Conservation (phyloP, 441 rosid species). For the Flueggea neowawraea region DNA sequence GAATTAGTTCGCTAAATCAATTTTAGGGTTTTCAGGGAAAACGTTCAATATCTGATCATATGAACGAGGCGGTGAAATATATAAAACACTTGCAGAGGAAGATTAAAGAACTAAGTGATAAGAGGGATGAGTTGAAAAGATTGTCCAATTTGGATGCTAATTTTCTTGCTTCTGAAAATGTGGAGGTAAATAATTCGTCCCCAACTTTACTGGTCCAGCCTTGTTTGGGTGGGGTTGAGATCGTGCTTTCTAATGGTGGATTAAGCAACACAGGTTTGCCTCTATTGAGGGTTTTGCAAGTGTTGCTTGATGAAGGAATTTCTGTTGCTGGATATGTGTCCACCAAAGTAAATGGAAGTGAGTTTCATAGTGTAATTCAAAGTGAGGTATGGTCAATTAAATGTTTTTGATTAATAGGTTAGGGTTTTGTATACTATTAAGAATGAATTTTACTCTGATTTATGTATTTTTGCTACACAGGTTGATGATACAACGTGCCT, state of each 20-base stretch:
- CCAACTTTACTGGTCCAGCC: constrained; percentile 35
- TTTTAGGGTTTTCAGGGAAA: constrained; percentile 49
- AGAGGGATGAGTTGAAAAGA: constrained; percentile 41
- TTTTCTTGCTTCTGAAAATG: constrained; percentile 10
- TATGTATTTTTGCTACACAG: too few relatives aligned
- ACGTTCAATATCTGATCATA: constrained; percentile 84
- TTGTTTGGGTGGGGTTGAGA: constrained; percentile 51
- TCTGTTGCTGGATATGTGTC: constrained; percentile 42
- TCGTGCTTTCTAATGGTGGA: constrained; percentile 30
- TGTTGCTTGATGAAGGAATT: constrained; percentile 45
- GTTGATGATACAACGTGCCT: constrained; percentile 22
- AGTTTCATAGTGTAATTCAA: constrained; percentile 45
- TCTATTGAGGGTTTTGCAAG: constrained; percentile 46
- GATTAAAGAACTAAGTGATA: constrained; percentile 36
- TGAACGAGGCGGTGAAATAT: constrained; percentile 68
- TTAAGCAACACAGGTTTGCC: constrained; percentile 37
- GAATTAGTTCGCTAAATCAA: too few relatives aligned
- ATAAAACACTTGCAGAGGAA: constrained; percentile 46
- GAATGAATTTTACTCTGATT: too few relatives aligned
- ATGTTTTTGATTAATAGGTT: neutral
- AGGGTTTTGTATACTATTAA: constrained; percentile 2
- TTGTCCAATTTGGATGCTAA: constrained; percentile 13
- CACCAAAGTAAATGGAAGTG: constrained; percentile 37
- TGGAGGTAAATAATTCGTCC: constrained; percentile 13
- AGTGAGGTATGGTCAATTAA: constrained; percentile 33